Percentiles rank a stretch among this genome's conserved stretches.
phyloP scores from a whole-genome alignment of 805 yeast genomes.

The Saccharomycopsis sp. region DNA sequence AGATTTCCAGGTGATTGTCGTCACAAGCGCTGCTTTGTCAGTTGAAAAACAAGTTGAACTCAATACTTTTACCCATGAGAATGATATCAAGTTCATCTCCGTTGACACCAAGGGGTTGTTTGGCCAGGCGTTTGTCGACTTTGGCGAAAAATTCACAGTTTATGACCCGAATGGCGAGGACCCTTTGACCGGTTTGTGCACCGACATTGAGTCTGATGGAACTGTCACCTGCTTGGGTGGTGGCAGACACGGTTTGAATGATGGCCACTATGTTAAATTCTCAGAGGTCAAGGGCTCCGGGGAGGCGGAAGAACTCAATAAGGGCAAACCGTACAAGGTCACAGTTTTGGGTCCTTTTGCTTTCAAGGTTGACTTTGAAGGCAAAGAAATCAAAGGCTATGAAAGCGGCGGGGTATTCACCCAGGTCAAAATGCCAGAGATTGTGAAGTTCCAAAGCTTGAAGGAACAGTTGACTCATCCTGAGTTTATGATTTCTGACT shows the following conservation, averaged over 20 bases:
- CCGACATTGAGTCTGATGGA: constrained; percentile 81
- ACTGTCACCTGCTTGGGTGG: constrained; percentile 91
- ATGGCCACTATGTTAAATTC: constrained; percentile 83
- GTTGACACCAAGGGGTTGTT: constrained; percentile 83
- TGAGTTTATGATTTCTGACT: constrained; percentile 74
- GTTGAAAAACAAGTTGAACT: constrained; percentile 68
- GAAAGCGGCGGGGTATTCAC: constrained; percentile 82
- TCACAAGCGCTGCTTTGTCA: constrained; percentile 64
- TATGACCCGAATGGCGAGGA: constrained; percentile 91
- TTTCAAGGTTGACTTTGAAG: constrained; percentile 55
- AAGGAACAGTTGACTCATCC: constrained; percentile 62
- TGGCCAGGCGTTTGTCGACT: constrained; percentile 83
- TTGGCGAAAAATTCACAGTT: constrained; percentile 73
- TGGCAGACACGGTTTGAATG: constrained; percentile 86
- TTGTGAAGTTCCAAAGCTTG: constrained; percentile 54
- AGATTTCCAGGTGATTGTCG: constrained; percentile 64
- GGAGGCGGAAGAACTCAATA: constrained; percentile 52
- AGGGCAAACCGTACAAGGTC: constrained; percentile 64
- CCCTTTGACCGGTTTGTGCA: constrained; percentile 75
- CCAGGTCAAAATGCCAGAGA: constrained; percentile 79
- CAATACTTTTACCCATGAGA: constrained; percentile 64
- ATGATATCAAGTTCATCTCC: constrained; percentile 69
- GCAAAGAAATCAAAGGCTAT: constrained; percentile 52
- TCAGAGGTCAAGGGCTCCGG: constrained; percentile 65
- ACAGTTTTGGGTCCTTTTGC: constrained; percentile 94